A percentile compares a stretch with the other conserved stretches of the same genome.
phyloP scores from a whole-genome alignment of 169 alveolate genomes.

The Plasmodium gallinaceum region DNA sequence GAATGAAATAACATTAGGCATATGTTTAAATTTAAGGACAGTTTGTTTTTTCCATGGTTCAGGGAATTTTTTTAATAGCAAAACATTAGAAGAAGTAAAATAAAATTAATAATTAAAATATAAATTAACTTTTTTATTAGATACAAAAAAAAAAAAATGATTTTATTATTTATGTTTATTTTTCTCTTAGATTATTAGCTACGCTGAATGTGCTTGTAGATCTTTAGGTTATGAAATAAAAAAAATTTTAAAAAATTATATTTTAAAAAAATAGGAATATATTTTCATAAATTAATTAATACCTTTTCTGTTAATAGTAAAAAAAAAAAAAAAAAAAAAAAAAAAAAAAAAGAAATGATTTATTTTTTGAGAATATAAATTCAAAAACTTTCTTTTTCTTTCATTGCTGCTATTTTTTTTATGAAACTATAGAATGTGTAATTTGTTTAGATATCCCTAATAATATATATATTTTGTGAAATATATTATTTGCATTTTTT shows the following conservation, averaged over 20 bases:
- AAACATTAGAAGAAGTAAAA: slow-evolving; percentile 47
- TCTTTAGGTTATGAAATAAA: slow-evolving; percentile 66
- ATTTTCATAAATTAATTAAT: neutral
- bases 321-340: neutral
- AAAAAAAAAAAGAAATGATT: neutral
- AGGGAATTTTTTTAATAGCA: slow-evolving; percentile 44
- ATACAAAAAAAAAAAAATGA: neutral
- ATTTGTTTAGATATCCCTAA: no score
- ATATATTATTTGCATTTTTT: no score
- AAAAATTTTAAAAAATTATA: slow-evolving; percentile 41
- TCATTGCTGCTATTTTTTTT: neutral
- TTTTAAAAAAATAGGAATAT: slow-evolving; percentile 9
- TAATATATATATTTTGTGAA: no score
- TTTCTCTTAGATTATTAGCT: slow-evolving; percentile 31
- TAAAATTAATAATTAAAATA: neutral
- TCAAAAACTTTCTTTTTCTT: neutral
- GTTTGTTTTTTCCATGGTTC: slow-evolving; percentile 67
- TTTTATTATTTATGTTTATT: neutral
- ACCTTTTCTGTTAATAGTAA: neutral
- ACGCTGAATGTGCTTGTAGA: slow-evolving; percentile 60
- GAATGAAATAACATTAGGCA: slow-evolving; percentile 53
- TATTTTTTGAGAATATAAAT: neutral
- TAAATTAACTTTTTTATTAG: no score
- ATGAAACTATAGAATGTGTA: no score
- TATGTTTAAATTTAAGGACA: slow-evolving; percentile 47